These are phyloP conservation scores for Posidonia oceanica DNA, from an alignment of 116 monocot genomes.

Conservation along the genomic window DNA sequence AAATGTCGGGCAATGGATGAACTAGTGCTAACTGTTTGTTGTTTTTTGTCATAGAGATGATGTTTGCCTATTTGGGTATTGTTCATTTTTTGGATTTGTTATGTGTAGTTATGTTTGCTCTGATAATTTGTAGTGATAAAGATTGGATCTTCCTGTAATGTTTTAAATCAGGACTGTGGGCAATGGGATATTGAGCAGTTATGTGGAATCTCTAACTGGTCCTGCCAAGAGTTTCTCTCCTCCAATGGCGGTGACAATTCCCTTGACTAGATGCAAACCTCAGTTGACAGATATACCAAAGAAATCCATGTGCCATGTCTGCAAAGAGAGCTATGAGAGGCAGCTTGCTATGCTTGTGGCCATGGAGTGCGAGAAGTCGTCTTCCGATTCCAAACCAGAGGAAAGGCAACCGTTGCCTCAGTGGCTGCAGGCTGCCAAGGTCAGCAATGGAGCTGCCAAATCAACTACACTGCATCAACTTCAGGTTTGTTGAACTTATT, in stretches of 20 bases:
- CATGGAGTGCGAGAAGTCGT: conserved; percentile 36
- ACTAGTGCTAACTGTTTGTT: no score
- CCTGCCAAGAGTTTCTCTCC: conserved; percentile 18
- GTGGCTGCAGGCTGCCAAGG: conserved; percentile 55
- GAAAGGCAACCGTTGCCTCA: conserved; percentile 20
- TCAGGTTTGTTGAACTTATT: background rate
- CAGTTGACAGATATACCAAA: background rate
- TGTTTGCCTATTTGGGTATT: no score
- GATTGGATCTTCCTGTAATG: no score
- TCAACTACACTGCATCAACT: background rate
- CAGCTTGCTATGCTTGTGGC: conserved; percentile 59
- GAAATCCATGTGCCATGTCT: conserved; percentile 35
- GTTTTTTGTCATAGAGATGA: no score
- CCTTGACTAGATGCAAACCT: conserved; percentile 1
- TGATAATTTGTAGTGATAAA: background rate
- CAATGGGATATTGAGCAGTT: conserved; percentile 40
- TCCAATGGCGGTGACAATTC: background rate
- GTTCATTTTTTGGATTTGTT: no score
- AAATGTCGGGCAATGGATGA: no score
- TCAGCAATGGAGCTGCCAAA: background rate
- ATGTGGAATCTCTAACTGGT: conserved; percentile 21
- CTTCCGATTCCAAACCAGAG: conserved; percentile 15
- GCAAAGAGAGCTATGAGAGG: conserved; percentile 55
- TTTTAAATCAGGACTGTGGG: conserved; percentile 15
- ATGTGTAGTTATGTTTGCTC: background rate